Conservation (phyloP, 1,139 yeast species). For the Blastobotrys indianensis region DNA sequence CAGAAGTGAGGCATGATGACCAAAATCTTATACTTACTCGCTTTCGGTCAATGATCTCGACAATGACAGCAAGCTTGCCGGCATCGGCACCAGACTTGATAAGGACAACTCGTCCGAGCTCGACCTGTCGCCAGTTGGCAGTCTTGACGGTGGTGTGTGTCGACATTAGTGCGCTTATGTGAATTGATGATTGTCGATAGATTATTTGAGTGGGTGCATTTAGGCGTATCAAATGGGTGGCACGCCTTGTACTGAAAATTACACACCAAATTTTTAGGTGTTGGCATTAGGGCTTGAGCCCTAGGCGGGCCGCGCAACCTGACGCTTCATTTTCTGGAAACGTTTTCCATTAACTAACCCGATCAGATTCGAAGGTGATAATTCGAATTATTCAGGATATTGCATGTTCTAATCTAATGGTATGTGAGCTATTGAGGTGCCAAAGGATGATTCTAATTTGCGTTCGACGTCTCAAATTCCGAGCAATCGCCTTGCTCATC, state of each 20-base stretch:
- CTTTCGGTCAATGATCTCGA: conserved; percentile 98
- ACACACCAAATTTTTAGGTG: neutral
- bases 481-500: conserved; percentile 31
- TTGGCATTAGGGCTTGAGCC: neutral
- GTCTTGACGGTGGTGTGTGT: conserved; percentile 29
- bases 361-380: too few species aligned
- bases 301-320: neutral
- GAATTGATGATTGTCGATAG: conserved; percentile 1
- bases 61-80: conserved; percentile 89
- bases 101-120: conserved; percentile 98
- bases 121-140: conserved; percentile 98
- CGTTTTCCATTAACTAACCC: too few species aligned
- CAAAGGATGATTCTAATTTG: conserved; percentile 48
- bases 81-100: conserved; percentile 62
- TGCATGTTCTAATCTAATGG: too few species aligned
- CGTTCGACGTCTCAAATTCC: conserved; percentile 43
- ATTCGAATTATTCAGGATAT: too few species aligned
- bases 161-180: neutral
- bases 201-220: neutral
- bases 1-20: neutral
- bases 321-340: too few species aligned
- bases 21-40: conserved; percentile 57
- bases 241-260: neutral
- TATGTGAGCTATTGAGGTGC: neutral
- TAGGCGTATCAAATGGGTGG: neutral